Percentiles rank a stretch among this genome's conserved stretches.
phyloP scores from a whole-genome alignment of 2,329 filamentous ascomycete species.

The Neonectria neomacrospora region DNA sequence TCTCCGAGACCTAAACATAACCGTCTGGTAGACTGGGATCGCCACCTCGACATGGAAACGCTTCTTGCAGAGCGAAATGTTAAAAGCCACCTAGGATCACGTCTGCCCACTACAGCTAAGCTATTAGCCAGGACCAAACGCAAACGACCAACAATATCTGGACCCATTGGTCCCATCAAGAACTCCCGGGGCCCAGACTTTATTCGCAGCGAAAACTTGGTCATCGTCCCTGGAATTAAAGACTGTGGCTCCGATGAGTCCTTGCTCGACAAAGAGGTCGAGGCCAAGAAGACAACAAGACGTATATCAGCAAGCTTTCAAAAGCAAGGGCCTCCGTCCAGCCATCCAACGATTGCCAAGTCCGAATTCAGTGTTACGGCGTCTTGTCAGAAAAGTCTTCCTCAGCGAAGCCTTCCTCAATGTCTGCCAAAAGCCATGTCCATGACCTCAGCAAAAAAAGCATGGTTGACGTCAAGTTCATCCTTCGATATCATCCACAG shows the following conservation, averaged over 20 bases:
- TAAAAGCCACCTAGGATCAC: conserved; percentile 22
- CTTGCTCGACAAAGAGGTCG: conserved; percentile 16
- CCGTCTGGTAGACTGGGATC: not conserved
- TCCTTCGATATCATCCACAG: conserved; percentile 27
- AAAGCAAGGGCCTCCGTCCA: conserved; percentile 38
- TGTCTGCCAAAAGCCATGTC: conserved; percentile 32
- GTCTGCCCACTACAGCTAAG: conserved; percentile 32
- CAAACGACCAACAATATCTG: conserved; percentile 49
- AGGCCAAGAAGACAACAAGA: conserved; percentile 34
- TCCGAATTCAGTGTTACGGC: conserved; percentile 43
- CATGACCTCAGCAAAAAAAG: conserved; percentile 27
- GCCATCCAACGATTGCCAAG: conserved; percentile 46
- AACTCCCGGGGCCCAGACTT: conserved; percentile 51
- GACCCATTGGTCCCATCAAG: conserved; percentile 52
- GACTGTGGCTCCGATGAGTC: conserved; percentile 46
- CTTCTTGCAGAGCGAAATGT: conserved; percentile 25
- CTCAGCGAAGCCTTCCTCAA: conserved; percentile 27
- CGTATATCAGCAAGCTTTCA: conserved; percentile 48
- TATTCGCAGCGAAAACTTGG: conserved; percentile 48
- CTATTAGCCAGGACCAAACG: conserved; percentile 31
- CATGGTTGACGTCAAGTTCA: conserved; percentile 25
- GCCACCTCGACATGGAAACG: conserved; percentile 33
- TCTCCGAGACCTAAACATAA: not conserved
- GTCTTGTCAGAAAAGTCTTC: conserved; percentile 26
- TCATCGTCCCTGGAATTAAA: conserved; percentile 51